A percentile compares a stretch with the other conserved stretches of the same genome.
Conservation (phyloP, 345 rosid species). For the Noccaea caerulescens region DNA sequence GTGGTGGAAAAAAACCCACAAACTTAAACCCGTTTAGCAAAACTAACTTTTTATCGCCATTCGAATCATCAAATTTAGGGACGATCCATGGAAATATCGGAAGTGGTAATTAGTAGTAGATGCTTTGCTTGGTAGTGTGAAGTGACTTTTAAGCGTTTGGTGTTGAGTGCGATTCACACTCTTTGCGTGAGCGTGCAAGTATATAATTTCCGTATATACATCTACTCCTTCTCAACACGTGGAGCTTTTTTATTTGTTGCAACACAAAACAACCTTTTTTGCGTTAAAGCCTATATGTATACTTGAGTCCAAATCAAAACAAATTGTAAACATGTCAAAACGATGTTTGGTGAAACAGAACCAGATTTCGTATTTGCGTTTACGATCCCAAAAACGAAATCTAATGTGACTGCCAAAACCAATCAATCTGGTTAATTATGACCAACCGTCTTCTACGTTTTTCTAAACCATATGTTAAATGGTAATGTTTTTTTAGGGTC, state of each 20-base stretch:
- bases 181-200: slow-evolving; percentile 43
- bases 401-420: not conserved
- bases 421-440: not conserved
- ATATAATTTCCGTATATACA: slow-evolving; percentile 21
- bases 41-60: not conserved
- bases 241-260: not conserved
- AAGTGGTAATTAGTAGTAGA: slow-evolving; percentile 15
- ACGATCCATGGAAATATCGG: not conserved
- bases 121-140: slow-evolving; percentile 29
- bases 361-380: slow-evolving; percentile 9
- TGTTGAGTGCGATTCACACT: slow-evolving; percentile 43
- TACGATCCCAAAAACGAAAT: not conserved
- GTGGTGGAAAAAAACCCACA: not conserved
- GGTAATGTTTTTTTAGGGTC: not conserved
- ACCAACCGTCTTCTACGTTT: too few species aligned
- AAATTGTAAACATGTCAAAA: not conserved
- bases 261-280: slow-evolving; percentile 11
- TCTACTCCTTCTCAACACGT: slow-evolving; percentile 26
- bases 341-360: not conserved
- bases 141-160: slow-evolving; percentile 39
- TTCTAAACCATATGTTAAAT: not conserved
- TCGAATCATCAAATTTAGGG: slow-evolving; percentile 7
- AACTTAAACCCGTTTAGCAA: not conserved
- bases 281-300: not conserved
- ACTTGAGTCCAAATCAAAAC: not conserved